A percentile compares a stretch with the other conserved stretches of the same genome.
phyloP scores from a whole-genome alignment of 2,329 filamentous ascomycete species.

The Claviceps digitariae region DNA sequence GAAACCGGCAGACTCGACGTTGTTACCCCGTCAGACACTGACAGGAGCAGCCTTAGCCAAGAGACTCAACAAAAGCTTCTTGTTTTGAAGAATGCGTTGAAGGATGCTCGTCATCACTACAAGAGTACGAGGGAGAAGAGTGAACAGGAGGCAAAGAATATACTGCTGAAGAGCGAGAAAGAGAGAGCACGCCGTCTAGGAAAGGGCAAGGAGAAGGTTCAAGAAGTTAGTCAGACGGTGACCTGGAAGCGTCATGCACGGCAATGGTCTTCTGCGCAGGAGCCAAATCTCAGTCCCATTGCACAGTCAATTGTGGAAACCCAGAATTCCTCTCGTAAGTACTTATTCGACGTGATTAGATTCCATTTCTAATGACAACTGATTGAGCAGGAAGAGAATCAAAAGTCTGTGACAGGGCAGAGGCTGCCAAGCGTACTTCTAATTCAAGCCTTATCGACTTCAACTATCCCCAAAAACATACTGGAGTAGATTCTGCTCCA shows the following conservation, averaged over 20 bases:
- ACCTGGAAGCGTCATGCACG: conserved; percentile 31
- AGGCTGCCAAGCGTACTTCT: background rate
- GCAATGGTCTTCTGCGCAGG: conserved; percentile 38
- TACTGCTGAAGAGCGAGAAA: conserved; percentile 17
- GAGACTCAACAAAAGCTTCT: conserved; percentile 20
- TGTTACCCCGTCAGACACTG: conserved; percentile 35
- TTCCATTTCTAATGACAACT: background rate
- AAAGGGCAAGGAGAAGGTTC: conserved; percentile 24
- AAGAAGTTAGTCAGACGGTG: conserved; percentile 17
- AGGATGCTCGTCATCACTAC: conserved; percentile 21
- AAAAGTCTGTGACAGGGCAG: background rate
- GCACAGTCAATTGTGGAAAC: conserved; percentile 25
- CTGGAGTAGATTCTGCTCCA: background rate
- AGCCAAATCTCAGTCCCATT: conserved; percentile 36
- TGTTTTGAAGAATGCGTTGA: conserved; percentile 19
- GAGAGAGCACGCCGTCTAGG: conserved; percentile 31
- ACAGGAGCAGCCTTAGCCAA: conserved; percentile 21
- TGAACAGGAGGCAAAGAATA: conserved; percentile 27
- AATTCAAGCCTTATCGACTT: conserved; percentile 1
- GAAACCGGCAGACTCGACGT: conserved; percentile 39
- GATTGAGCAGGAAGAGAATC: conserved; percentile 1
- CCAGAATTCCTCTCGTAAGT: conserved; percentile 13
- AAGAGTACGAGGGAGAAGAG: conserved; percentile 30
- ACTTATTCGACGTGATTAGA: background rate
- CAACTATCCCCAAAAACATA: background rate